Percentiles rank a stretch among this genome's conserved stretches.
phyloP scores from a whole-genome alignment of 352 stramenopile genomes.

The Globisporangium okanoganense region DNA sequence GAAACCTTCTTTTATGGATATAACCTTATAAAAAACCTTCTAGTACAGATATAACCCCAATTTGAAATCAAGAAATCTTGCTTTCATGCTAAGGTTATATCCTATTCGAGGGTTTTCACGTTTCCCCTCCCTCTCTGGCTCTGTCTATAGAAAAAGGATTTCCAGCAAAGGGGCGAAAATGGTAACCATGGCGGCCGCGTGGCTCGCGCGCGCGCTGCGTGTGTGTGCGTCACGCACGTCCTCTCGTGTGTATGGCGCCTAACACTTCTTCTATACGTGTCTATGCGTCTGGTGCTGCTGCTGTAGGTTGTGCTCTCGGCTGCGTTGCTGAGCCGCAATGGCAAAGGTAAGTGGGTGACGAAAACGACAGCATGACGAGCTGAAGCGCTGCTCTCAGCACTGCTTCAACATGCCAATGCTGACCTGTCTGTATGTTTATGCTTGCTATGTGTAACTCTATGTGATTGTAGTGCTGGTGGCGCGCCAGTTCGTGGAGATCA shows the following conservation, averaged over 20 bases:
- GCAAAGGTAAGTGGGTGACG: slow-evolving; percentile 80
- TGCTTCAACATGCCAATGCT: neutral
- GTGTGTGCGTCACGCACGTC: neutral
- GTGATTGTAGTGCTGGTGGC: slow-evolving; percentile 87
- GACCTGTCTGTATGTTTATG: neutral
- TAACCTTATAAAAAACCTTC: too few species aligned
- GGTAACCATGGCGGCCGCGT: neutral
- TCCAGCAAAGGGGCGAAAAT: neutral
- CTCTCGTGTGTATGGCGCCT: neutral
- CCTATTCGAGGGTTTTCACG: neutral
- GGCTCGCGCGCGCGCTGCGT: neutral
- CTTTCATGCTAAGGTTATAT: too few species aligned
- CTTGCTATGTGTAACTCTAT: neutral
- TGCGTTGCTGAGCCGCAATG: slow-evolving; percentile 92
- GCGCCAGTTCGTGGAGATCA: slow-evolving; percentile 99
- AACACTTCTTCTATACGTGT: neutral
- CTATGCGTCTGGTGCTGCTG: neutral
- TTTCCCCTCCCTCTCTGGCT: neutral
- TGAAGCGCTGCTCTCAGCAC: neutral
- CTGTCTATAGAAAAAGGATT: neutral
- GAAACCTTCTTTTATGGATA: too few species aligned
- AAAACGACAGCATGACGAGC: neutral
- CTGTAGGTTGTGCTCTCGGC: slow-evolving; percentile 94
- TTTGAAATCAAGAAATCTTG: too few species aligned
- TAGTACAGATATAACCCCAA: too few species aligned